Evolutionary conservation across 75 land plant genomes (phyloP), one percentile per base, ranked within the genome.

Genomic region (Sequoiadendron giganteum): DNA sequence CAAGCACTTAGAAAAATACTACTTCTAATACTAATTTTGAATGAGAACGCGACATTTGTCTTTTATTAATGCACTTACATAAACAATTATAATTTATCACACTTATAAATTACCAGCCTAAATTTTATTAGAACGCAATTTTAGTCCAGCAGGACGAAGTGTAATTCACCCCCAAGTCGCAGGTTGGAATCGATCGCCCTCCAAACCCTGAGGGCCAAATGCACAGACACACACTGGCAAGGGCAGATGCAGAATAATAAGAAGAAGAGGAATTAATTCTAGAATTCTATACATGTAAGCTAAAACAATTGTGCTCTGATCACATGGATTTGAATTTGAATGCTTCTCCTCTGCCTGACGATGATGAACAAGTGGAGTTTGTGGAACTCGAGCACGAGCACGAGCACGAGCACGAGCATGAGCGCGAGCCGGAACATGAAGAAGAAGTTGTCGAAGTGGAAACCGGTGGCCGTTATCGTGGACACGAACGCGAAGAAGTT

Each of bases 331-430:
- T 94, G 55, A 65, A 95, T 73, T 95, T 73, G 77, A 95, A 95
- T 86, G 94, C 92, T 45, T 93, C 90, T 1, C 95, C 95, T 2
- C 65, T 87, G 83, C 96, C 96, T n/a, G 96, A 95, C 68, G 96
- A 95, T 5, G 96, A 95, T 75, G 94, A 91, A n/a, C 86, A 90
- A 36, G 93, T 92, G 68, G 85, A 45, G 38, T 89, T 61, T 70
- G 91, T 90, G 9, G 84, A 86, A 47, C 92, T 14, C 18, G 89
- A 89, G 47, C 88, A 5, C 2, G 49, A 48, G 49, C 49, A 48
- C 0, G 84, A 86, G 47, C 92, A 90, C 75, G 72, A 70, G 28
- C 65, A 90, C 40, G 94, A 90, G 25, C 34, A 30, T 28, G 70
- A 65, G 70, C 81, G 56, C 2, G 87, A 87, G 34, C 91, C 87